Conservation (phyloP, 305 asterid genomes). For the Rubia balearica region DNA sequence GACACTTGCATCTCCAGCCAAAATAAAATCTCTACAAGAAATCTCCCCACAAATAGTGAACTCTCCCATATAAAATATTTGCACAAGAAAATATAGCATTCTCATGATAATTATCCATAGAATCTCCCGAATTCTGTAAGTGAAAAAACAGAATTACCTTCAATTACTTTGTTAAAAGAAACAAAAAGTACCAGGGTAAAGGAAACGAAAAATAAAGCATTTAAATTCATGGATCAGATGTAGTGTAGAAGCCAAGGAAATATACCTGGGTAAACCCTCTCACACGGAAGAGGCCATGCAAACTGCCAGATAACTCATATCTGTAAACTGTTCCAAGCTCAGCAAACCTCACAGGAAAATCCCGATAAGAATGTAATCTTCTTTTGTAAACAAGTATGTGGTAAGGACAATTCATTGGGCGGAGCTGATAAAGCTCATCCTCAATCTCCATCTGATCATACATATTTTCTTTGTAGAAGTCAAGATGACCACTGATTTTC, state of each 20-base stretch:
- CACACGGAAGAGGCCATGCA: constrained; percentile 94
- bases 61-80: neutral
- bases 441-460: constrained; percentile 90
- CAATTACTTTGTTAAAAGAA: neutral
- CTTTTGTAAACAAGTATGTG: constrained; percentile 83
- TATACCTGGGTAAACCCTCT: constrained; percentile 93
- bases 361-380: constrained; percentile 72
- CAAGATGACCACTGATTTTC: constrained; percentile 94
- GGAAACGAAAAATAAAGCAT: neutral
- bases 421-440: constrained; percentile 89
- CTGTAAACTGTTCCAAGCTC: constrained; percentile 97
- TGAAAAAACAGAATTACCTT: neutral
- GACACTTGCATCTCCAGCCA: neutral
- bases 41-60: neutral
- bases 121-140: neutral
- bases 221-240: neutral
- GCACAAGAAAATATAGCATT: neutral
- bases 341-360: constrained; percentile 88
- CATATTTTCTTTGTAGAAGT: constrained; percentile 92
- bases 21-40: neutral
- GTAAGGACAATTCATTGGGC: constrained; percentile 99
- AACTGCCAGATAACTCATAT: constrained; percentile 91
- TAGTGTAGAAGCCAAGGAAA: constrained; percentile 11
- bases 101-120: neutral
- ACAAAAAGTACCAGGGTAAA: neutral